Conservation (phyloP, 2,329 filamentous ascomycete genomes). For the Trichoderma sp. region DNA sequence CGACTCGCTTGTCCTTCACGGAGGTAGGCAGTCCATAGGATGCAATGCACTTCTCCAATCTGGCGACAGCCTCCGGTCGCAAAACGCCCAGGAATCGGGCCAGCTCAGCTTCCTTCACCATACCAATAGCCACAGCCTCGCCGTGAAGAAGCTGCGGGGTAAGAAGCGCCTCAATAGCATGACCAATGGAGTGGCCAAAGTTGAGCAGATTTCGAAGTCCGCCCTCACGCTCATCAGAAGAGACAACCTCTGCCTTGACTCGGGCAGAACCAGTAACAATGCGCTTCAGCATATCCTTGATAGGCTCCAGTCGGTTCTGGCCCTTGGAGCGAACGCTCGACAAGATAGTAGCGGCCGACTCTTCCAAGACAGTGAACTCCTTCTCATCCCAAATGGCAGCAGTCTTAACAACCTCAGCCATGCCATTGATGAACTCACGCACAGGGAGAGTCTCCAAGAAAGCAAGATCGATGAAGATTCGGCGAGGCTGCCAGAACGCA, state of each 20-base stretch:
- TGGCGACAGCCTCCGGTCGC: conserved; percentile 81
- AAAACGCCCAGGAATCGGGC: conserved; percentile 85
- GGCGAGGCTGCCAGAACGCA: conserved; percentile 91
- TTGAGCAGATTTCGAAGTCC: conserved; percentile 93
- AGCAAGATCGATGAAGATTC: conserved; percentile 89
- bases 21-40: conserved; percentile 89
- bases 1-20: conserved; percentile 76
- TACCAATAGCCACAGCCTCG: conserved; percentile 93
- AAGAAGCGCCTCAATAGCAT: conserved; percentile 92
- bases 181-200: conserved; percentile 96
- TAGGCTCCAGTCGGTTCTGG: conserved; percentile 64
- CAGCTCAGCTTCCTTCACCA: conserved; percentile 96
- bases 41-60: conserved; percentile 89
- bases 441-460: conserved; percentile 89
- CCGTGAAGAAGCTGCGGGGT: conserved; percentile 95
- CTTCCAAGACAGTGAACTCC: conserved; percentile 82
- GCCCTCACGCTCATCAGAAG: conserved; percentile 89
- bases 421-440: conserved; percentile 95
- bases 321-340: conserved; percentile 33
- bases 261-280: conserved; percentile 88
- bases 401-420: conserved; percentile 98
- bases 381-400: conserved; percentile 91
- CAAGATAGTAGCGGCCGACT: conserved; percentile 75
- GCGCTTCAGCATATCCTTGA: conserved; percentile 68
- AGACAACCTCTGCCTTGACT: conserved; percentile 93